A percentile compares a stretch with the other conserved stretches of the same genome.
phyloP scores from a whole-genome alignment of 176 grass and related monocot genomes.

The Musa acuminata region DNA sequence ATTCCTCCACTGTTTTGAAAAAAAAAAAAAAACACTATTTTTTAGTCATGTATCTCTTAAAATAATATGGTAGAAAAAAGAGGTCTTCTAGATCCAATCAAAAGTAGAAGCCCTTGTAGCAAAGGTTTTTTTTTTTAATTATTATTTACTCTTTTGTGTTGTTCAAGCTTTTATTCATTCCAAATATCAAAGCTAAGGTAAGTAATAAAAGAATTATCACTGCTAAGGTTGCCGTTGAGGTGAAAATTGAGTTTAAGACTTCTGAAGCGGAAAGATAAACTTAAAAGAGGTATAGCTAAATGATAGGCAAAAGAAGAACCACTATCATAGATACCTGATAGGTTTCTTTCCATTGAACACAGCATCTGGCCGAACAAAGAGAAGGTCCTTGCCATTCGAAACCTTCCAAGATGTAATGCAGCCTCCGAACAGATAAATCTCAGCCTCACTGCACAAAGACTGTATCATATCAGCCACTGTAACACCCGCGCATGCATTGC shows the following conservation, averaged over 20 bases:
- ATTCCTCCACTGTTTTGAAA: slow-evolving; percentile 75
- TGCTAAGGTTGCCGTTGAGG: too few relatives aligned
- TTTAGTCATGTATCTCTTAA: neutral
- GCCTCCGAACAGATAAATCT: slow-evolving; percentile 84
- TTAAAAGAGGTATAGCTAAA: neutral
- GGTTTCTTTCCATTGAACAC: slow-evolving; percentile 89
- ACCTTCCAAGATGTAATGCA: slow-evolving; percentile 89
- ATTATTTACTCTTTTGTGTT: too few relatives aligned
- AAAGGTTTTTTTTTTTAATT: too few relatives aligned
- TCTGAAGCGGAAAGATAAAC: neutral
- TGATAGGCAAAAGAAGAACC: neutral
- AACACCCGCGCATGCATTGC: neutral
- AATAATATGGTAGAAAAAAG: neutral
- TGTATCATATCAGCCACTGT: slow-evolving; percentile 14
- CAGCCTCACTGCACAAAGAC: slow-evolving; percentile 60
- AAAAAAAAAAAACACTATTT: neutral
- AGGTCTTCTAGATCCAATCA: too few relatives aligned
- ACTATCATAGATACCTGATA: slow-evolving; percentile 44
- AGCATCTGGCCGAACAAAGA: slow-evolving; percentile 93
- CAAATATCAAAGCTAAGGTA: too few relatives aligned
- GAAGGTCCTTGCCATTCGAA: slow-evolving; percentile 63
- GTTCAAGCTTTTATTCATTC: too few relatives aligned
- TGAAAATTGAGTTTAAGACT: too few relatives aligned
- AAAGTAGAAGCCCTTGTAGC: too few relatives aligned
- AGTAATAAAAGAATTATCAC: too few relatives aligned